phyloP scores from a whole-genome alignment of 2,329 filamentous ascomycete genomes.

The Aspergillus luchuensis region DNA sequence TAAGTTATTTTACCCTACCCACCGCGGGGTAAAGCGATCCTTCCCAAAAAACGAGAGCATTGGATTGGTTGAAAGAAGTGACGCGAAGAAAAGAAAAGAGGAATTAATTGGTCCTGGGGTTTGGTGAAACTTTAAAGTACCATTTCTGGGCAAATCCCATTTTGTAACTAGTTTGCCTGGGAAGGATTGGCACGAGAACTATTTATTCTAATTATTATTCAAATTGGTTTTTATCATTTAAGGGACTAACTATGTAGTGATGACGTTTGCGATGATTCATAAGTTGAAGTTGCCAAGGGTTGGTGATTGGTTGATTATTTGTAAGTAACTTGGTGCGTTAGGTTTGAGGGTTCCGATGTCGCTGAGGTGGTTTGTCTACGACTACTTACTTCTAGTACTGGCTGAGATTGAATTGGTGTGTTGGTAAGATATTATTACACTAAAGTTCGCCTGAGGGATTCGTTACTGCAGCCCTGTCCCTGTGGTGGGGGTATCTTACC shows the following conservation, averaged over 20 bases:
- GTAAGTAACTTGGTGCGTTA: no score
- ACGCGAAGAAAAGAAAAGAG: background rate
- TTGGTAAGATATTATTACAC: no score
- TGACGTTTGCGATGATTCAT: background rate
- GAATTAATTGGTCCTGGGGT: background rate
- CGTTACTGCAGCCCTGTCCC: no score
- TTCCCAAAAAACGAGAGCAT: background rate
- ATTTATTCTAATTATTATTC: background rate
- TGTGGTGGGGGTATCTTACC: no score
- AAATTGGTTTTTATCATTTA: no score
- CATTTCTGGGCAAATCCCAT: background rate
- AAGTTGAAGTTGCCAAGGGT: no score
- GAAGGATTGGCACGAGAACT: background rate
- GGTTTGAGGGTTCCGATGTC: no score
- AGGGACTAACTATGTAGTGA: background rate
- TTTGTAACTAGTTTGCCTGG: background rate
- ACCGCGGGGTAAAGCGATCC: slow-evolving; percentile 1
- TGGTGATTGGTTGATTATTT: no score
- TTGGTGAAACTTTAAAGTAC: background rate
- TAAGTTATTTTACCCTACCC: background rate
- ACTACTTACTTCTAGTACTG: no score
- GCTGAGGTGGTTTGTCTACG: no score
- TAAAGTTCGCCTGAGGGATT: no score
- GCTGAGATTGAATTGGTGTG: no score
- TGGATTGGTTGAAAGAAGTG: background rate